Conservation (phyloP, 1,139 yeast genomes). For the Diutina rugosa region DNA sequence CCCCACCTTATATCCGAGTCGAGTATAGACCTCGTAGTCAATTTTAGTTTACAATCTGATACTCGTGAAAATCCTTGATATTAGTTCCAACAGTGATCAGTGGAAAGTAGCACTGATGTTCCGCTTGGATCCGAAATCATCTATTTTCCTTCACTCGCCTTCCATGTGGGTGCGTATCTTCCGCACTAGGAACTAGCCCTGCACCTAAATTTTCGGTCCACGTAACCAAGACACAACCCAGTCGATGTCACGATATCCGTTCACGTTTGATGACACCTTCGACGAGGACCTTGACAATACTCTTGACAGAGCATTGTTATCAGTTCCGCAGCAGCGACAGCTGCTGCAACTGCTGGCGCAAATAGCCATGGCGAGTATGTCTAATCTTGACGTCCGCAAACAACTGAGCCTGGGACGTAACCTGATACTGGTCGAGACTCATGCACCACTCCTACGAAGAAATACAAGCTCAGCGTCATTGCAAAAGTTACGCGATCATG, state of each 20-base stretch:
- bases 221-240: neutral
- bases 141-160: neutral
- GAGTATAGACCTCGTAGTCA: too few relatives aligned
- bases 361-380: neutral
- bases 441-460: conserved; percentile 5
- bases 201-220: neutral
- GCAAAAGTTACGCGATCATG: neutral
- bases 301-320: conserved; percentile 28
- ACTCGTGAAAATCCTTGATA: too few relatives aligned
- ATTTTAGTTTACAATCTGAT: too few relatives aligned
- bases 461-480: conserved; percentile 9
- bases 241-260: neutral
- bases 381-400: conserved; percentile 5
- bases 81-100: too few relatives aligned
- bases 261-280: neutral
- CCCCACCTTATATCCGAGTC: too few relatives aligned
- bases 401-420: conserved; percentile 18
- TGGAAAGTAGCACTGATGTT: too few relatives aligned
- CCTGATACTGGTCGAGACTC: conserved; percentile 9
- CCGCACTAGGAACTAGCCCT: neutral
- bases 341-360: conserved; percentile 2
- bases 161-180: neutral
- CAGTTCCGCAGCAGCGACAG: conserved; percentile 18
- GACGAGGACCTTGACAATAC: conserved; percentile 29
- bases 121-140: neutral